Conservation (phyloP, 192 early-diverging fungal species). For the Linderina pennispora region DNA sequence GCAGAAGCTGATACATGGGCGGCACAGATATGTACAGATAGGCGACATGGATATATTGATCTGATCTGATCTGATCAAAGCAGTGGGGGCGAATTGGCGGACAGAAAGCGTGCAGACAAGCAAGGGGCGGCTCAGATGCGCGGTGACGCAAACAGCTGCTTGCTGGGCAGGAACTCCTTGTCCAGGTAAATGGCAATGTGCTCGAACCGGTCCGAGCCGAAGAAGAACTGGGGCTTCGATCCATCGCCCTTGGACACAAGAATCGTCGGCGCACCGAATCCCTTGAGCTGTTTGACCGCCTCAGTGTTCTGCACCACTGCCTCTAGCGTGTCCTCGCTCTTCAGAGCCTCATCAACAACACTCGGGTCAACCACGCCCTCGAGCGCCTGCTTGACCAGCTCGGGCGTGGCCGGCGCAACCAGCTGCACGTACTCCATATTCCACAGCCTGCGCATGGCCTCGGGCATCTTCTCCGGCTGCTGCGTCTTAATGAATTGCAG, state of each 20-base stretch:
- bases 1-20: too few relatives aligned
- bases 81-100: too few relatives aligned
- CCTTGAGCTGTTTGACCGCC: constrained; percentile 10
- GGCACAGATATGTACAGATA: too few relatives aligned
- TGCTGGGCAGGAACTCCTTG: constrained; percentile 30
- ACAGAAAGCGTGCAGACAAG: too few relatives aligned
- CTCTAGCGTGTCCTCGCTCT: constrained; percentile 4
- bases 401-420: constrained; percentile 13
- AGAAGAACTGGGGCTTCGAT: constrained; percentile 27
- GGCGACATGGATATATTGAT: too few relatives aligned
- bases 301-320: constrained; percentile 13
- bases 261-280: constrained; percentile 38
- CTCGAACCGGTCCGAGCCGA: constrained; percentile 41
- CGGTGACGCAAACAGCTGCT: constrained; percentile 42
- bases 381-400: constrained; percentile 23
- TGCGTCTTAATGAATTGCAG: constrained; percentile 24
- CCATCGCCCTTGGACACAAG: constrained; percentile 11
- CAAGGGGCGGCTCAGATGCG: too few relatives aligned
- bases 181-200: constrained; percentile 32
- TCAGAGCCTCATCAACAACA: constrained; percentile 20
- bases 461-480: constrained; percentile 11
- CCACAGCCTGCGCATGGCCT: constrained; percentile 37
- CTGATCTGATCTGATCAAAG: too few relatives aligned
- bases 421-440: constrained; percentile 23
- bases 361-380: constrained; percentile 2